Percentiles rank a stretch among this genome's conserved stretches.
Evolutionary conservation across 306 rosid species (phyloP).

Genomic region (Cicer judaicum): DNA sequence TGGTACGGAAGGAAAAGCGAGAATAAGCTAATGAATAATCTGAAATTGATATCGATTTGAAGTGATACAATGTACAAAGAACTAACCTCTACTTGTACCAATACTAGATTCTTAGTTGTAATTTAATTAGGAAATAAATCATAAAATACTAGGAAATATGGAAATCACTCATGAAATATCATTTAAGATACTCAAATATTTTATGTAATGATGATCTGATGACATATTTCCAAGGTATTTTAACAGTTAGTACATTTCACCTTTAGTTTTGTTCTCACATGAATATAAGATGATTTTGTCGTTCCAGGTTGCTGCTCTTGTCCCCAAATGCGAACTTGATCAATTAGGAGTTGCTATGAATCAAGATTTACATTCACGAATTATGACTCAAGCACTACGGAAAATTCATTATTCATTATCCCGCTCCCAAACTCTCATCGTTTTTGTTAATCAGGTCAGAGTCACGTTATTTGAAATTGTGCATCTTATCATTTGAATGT

Average conservation of each 20-base stretch:
- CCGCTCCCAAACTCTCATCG: slow-evolving; percentile 65
- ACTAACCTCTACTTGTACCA: not conserved
- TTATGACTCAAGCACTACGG: slow-evolving; percentile 78
- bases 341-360: slow-evolving; percentile 50
- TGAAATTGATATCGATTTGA: slow-evolving; percentile 6
- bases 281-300: slow-evolving; percentile 34
- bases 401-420: slow-evolving; percentile 74
- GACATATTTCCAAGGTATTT: slow-evolving; percentile 18
- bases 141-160: not conserved
- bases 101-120: not conserved
- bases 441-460: slow-evolving; percentile 80
- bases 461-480: slow-evolving; percentile 21
- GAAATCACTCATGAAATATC: not conserved
- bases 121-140: not conserved
- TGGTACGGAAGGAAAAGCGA: not conserved
- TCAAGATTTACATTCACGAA: slow-evolving; percentile 56
- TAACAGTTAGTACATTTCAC: slow-evolving; percentile 12
- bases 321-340: slow-evolving; percentile 80
- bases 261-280: slow-evolving; percentile 22
- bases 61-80: not conserved
- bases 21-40: slow-evolving; percentile 7
- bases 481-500: slow-evolving; percentile 36
- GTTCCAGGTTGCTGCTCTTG: slow-evolving; percentile 90
- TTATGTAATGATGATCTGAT: not conserved
- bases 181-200: slow-evolving; percentile 9